Evolutionary conservation across 176 grass and related monocot genomes (phyloP).

Genomic region (Triticum dicoccoides): DNA sequence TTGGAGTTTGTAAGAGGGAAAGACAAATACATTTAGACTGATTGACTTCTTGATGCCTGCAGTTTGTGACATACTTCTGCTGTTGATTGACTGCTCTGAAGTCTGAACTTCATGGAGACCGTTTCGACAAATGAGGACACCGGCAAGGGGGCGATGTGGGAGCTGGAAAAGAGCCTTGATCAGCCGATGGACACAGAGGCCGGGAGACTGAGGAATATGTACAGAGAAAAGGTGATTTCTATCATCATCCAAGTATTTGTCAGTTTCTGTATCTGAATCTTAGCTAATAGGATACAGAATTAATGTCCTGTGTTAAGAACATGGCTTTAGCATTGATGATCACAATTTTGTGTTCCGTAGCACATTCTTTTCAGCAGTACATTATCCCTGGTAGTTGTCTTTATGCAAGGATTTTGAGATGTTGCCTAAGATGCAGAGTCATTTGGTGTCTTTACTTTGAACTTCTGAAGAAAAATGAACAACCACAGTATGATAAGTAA

Average conservation of each 20-base stretch:
- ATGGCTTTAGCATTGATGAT: neutral
- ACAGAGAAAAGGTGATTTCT: constrained; percentile 74
- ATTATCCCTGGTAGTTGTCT: neutral
- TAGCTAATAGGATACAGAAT: neutral
- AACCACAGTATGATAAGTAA: neutral
- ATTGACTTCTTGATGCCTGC: constrained; percentile 6
- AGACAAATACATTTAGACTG: too few relatives aligned
- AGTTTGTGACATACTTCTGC: neutral
- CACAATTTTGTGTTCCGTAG: neutral
- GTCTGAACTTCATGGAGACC: constrained; percentile 47
- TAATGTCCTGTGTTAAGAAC: neutral
- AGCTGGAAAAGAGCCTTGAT: constrained; percentile 74
- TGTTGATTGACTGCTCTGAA: neutral
- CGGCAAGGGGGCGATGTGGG: constrained; percentile 74
- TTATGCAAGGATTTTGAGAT: too few relatives aligned
- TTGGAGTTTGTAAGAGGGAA: too few relatives aligned
- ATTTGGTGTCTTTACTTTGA: neutral
- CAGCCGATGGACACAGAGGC: constrained; percentile 87
- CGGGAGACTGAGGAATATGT: constrained; percentile 64
- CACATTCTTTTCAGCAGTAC: neutral
- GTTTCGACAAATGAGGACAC: constrained; percentile 32
- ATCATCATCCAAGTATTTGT: neutral
- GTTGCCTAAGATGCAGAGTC: neutral
- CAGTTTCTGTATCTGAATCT: neutral
- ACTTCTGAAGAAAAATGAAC: neutral